phyloP scores from a whole-genome alignment of 306 rosid genomes.

The Cicer chorassanicum region DNA sequence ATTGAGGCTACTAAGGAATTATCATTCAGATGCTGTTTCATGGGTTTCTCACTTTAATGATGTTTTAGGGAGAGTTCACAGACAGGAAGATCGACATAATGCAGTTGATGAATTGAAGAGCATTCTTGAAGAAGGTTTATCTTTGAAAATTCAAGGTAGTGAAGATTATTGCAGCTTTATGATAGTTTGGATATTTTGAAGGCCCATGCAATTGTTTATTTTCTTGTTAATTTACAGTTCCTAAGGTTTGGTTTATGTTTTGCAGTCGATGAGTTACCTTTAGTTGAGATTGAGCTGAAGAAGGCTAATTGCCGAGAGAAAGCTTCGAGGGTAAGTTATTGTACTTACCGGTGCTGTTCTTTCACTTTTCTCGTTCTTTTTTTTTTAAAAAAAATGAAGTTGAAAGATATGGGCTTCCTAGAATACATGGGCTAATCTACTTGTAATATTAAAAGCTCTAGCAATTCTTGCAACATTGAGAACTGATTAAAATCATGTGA shows the following conservation, averaged over 20 bases:
- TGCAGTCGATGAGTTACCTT: slow-evolving; percentile 83
- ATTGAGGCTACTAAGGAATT: slow-evolving; percentile 73
- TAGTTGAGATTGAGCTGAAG: slow-evolving; percentile 80
- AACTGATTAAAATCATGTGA: slow-evolving; percentile 44
- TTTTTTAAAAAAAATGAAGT: not conserved
- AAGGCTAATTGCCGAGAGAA: slow-evolving; percentile 81
- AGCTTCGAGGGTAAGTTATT: slow-evolving; percentile 61
- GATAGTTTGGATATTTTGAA: slow-evolving; percentile 25
- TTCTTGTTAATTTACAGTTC: slow-evolving; percentile 41
- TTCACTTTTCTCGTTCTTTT: slow-evolving; percentile 1
- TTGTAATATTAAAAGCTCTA: slow-evolving; percentile 37
- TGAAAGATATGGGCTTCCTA: slow-evolving; percentile 21
- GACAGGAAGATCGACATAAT: slow-evolving; percentile 64
- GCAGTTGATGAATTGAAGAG: slow-evolving; percentile 63
- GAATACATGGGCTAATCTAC: slow-evolving; percentile 5
- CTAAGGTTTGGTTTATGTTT: slow-evolving; percentile 46
- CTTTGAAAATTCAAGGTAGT: slow-evolving; percentile 85
- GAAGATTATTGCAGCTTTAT: slow-evolving; percentile 30
- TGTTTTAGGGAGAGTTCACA: slow-evolving; percentile 55
- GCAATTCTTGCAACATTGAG: slow-evolving; percentile 33
- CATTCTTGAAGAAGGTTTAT: slow-evolving; percentile 68
- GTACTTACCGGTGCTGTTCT: slow-evolving; percentile 15
- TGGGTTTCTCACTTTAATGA: slow-evolving; percentile 70
- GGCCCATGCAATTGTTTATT: slow-evolving; percentile 37
- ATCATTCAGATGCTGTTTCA: slow-evolving; percentile 63